These are phyloP conservation scores for Citrus sinensis DNA, from an alignment of 345 rosid genomes.

Conservation along the genomic window DNA sequence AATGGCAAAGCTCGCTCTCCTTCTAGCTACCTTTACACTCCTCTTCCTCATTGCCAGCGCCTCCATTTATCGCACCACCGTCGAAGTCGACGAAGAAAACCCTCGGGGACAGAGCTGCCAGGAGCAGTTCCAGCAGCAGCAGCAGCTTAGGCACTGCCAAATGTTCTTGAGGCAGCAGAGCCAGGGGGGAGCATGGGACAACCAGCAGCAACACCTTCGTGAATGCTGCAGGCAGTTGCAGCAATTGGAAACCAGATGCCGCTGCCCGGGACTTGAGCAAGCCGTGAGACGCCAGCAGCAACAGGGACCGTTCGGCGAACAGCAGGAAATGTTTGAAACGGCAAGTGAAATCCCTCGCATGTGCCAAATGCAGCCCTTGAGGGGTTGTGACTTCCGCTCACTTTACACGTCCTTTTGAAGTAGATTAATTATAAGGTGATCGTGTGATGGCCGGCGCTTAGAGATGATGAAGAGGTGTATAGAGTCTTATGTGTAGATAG, in stretches of 20 bases:
- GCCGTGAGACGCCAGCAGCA: not conserved
- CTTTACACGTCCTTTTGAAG: no score
- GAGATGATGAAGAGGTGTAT: not conserved
- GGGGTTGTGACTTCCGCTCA: slow-evolving; percentile 10
- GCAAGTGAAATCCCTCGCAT: slow-evolving; percentile 15
- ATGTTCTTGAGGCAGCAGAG: not conserved
- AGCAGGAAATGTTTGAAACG: not conserved
- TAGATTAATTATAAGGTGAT: not conserved
- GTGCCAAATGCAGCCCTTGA: slow-evolving; percentile 9
- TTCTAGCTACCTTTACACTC: slow-evolving; percentile 17
- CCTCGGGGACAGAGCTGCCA: slow-evolving; percentile 9
- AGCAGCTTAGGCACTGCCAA: slow-evolving; percentile 10
- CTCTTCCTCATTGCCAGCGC: slow-evolving; percentile 29
- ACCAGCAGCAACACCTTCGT: not conserved
- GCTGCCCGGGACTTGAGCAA: slow-evolving; percentile 27
- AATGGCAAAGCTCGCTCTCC: slow-evolving; percentile 28
- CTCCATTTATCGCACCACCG: slow-evolving; percentile 30
- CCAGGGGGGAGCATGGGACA: not conserved
- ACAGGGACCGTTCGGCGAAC: not conserved
- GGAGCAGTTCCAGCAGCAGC: slow-evolving; percentile 24
- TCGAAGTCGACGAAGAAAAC: slow-evolving; percentile 16
- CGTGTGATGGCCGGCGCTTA: not conserved
- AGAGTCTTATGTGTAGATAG: not conserved
- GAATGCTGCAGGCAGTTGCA: slow-evolving; percentile 32
- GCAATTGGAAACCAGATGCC: slow-evolving; percentile 21